phyloP scores from a whole-genome alignment of 352 stramenopile species.

The Globisporangium takayamanum region DNA sequence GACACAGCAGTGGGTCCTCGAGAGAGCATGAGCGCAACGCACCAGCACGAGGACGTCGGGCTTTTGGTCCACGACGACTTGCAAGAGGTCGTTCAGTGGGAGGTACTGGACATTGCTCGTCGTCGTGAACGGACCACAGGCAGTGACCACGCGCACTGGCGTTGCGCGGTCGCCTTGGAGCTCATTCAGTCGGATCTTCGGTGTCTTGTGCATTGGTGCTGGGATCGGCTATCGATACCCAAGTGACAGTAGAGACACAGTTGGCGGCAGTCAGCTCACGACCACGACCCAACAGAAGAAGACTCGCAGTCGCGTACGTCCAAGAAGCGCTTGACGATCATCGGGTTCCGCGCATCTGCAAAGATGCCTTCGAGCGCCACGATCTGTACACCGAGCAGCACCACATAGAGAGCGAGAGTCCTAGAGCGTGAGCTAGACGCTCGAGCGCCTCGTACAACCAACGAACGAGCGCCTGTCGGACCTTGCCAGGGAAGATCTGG shows the following conservation, averaged over 20 bases:
- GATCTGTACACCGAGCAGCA: conserved; percentile 36
- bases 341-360: conserved; percentile 55
- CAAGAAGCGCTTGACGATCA: conserved; percentile 73
- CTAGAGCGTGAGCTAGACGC: too few relatives aligned
- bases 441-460: not conserved
- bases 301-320: conserved; percentile 29
- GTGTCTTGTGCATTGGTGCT: conserved; percentile 37
- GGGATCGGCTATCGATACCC: conserved; percentile 37
- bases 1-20: not conserved
- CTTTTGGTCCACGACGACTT: conserved; percentile 63
- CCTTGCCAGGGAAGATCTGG: conserved; percentile 80
- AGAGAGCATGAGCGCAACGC: conserved; percentile 5
- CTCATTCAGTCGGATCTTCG: conserved; percentile 38
- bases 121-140: conserved; percentile 94
- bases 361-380: conserved; percentile 76
- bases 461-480: conserved; percentile 13
- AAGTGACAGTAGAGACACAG: not conserved
- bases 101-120: conserved; percentile 92
- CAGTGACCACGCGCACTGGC: conserved; percentile 80
- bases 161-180: conserved; percentile 35
- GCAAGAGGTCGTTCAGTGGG: conserved; percentile 92
- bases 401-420: not conserved
- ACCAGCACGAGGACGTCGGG: conserved; percentile 94
- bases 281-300: not conserved
- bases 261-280: not conserved